These are phyloP conservation scores for Hsuehochloa calcarea DNA, from an alignment of 176 grass and related monocot genomes.

Conservation along the genomic window DNA sequence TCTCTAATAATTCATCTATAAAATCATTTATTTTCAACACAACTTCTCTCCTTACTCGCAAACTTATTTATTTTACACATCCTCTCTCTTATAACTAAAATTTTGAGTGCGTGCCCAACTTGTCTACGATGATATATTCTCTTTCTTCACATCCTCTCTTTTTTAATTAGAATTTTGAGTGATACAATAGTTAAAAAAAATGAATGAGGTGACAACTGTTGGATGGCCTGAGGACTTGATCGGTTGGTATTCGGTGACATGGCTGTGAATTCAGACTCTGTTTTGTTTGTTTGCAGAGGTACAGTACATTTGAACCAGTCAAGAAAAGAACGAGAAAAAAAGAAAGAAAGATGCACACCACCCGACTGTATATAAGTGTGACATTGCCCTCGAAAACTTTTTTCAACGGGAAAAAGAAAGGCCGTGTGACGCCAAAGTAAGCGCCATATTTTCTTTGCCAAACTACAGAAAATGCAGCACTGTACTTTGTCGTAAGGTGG, in stretches of 20 bases:
- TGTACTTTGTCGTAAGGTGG: background rate
- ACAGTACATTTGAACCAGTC: constrained; percentile 16
- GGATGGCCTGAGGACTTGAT: background rate
- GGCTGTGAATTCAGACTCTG: background rate
- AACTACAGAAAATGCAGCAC: background rate
- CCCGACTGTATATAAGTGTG: background rate
- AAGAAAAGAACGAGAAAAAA: background rate
- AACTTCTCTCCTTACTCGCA: too few relatives aligned
- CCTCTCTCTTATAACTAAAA: too few relatives aligned
- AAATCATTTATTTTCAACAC: too few relatives aligned
- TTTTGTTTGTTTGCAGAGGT: background rate
- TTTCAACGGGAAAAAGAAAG: background rate
- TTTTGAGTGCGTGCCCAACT: too few relatives aligned
- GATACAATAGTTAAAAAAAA: too few relatives aligned
- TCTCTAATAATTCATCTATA: too few relatives aligned
- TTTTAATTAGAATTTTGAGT: too few relatives aligned
- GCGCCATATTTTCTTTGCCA: background rate
- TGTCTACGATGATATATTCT: too few relatives aligned
- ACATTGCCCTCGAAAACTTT: background rate
- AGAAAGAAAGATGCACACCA: too few relatives aligned
- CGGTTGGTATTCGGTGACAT: background rate
- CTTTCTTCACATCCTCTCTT: too few relatives aligned
- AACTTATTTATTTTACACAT: too few relatives aligned
- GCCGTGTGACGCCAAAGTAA: background rate
- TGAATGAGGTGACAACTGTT: too few relatives aligned